Base-by-base conservation (phyloP, 306 rosid species). In the Potentilla sterilis region DNA sequence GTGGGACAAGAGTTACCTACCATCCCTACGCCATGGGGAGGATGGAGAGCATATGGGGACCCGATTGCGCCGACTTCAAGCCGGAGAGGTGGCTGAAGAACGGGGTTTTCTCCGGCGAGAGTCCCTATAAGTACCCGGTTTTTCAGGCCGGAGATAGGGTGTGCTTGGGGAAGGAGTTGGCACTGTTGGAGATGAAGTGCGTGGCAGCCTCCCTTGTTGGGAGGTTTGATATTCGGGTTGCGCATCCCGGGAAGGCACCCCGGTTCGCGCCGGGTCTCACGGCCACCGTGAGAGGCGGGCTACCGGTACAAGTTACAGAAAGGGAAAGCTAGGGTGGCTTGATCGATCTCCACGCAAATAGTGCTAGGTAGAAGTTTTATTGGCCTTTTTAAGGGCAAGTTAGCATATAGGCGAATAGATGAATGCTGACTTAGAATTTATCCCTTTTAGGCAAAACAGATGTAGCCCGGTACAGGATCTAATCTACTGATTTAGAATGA, bases 11-110 rank as follows among this genome's bases (percentile, higher is more conserved):
- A 37, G 93, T 95, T 2, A 95, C 97, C 0, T 95, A 90, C 69
- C 97, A 95, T 70, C 97, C 96, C 0, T 95, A 90, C 22, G 99
- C 97, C 0, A 95, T 95, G 99, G 99, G 97, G n/a, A 88, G 99
- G 67, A 90, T 90, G 97, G 96, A 87, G 49, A 72, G 42, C 0
- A 58, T 92, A 6, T 95, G 99, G 99, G 99, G 97, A 16, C 74
- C 89, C 2, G 92, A 92, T 71, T 89, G 86, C 55, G 55, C 84
- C 0, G 81, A 86, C 6, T 95, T 92, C 78, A 87, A 81, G 42
- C 99, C 99, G 0, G 86, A 87, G 2, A 85, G 99, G 76, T 95
- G 99, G 99, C 41, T 95, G 72, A 75, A 67, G 0, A 79, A 80
- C 0, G 97, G 91, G 0, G 67, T 81, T 13, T 95, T 89, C 57